Base-by-base conservation (phyloP, 1,284 basidiomycete genomes). In the Melampsora larici-populina region DNA sequence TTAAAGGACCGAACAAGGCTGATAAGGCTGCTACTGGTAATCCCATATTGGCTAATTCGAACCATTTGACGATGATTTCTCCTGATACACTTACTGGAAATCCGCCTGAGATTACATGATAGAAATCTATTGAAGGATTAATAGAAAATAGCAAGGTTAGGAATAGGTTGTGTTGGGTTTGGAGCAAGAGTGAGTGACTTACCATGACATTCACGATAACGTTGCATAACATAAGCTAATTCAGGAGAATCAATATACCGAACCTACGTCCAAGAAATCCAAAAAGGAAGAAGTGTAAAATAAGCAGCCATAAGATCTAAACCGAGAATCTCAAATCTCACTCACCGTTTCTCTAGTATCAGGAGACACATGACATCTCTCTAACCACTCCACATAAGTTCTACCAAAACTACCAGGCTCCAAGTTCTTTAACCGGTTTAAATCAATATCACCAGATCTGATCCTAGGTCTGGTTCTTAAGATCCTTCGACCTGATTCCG, bases 141-240 rank as follows among this genome's bases (percentile, higher is more conserved):
- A 18, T 3, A 29, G n/a, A 40, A n/a, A 26, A 36, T 21, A 29
- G 11, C 18, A 31, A 71, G 7, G 21, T 1, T 21, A 18, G 55
- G 6, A 26, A 46, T 40, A 48, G n/a, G n/a, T n/a, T n/a, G n/a
- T n/a, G n/a, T n/a, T n/a, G n/a, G n/a, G n/a, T n/a, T n/a, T n/a
- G n/a, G n/a, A n/a, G n/a, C n/a, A n/a, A n/a, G n/a, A n/a, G n/a
- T n/a, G n/a, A n/a, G n/a, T n/a, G n/a, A n/a, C 72, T 74, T 9
- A 68, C 73, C 73, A 85, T 98, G 96, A 80, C 92, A 96, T 86
- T 99, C 95, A 51, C 97, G 91, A 84, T 99, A 99, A 62, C 97
- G 90, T 81, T 97, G 93, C 90, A 99, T 94, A 76, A 98, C 93
- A 84, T 97, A 97, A 36, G 94, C 94, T 15, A 96, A 88, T 81